These are phyloP conservation scores for Vishniacozyma victoriae DNA, from an alignment of 768 basidiomycete genomes.

Conservation along the genomic window DNA sequence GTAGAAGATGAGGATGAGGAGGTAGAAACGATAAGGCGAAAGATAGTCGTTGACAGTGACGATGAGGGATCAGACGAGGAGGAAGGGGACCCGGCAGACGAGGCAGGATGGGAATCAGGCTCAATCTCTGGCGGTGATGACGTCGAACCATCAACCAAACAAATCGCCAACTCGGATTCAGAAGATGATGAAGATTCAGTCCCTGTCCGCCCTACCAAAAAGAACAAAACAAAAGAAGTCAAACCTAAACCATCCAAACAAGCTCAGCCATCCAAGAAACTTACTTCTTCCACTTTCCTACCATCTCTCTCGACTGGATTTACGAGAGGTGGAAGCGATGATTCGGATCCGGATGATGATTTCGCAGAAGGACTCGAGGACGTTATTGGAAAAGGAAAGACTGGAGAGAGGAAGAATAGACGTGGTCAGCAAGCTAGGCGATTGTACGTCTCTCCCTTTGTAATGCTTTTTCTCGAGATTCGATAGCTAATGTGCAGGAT, in stretches of 20 bases:
- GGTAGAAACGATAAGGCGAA: constrained; percentile 18
- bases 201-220: not conserved
- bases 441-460: constrained; percentile 61
- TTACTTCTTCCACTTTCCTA: constrained; percentile 62
- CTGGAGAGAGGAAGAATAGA: constrained; percentile 66
- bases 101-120: constrained; percentile 50
- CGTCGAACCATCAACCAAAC: not conserved
- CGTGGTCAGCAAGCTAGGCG: constrained; percentile 88
- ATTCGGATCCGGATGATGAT: constrained; percentile 62
- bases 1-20: constrained; percentile 17
- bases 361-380: constrained; percentile 58
- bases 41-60: constrained; percentile 28
- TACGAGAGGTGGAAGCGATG: constrained; percentile 68
- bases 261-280: constrained; percentile 15
- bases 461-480: not conserved
- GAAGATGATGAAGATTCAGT: constrained; percentile 22
- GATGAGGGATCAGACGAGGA: constrained; percentile 28
- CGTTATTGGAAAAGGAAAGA: constrained; percentile 50
- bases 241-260: constrained; percentile 6
- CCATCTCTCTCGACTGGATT: constrained; percentile 85
- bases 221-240: not conserved
- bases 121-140: constrained; percentile 43
- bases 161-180: constrained; percentile 8
- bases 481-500: constrained; percentile 56
- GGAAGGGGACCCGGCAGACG: constrained; percentile 24